A percentile compares a stretch with the other conserved stretches of the same genome.
phyloP scores from a whole-genome alignment of 2,329 filamentous ascomycete species.

The Fusarium nanum region DNA sequence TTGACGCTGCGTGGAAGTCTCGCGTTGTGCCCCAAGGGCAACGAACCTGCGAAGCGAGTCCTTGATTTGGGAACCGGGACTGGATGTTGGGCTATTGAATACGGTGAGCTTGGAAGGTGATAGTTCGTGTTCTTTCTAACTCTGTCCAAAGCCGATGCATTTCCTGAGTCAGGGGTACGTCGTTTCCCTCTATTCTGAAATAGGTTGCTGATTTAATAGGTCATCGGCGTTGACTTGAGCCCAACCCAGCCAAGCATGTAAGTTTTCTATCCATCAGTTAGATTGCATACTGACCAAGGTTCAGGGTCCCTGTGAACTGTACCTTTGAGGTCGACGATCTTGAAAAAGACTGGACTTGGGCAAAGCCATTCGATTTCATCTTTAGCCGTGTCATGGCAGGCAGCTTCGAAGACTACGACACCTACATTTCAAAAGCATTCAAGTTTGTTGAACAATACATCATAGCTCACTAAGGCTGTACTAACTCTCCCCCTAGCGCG shows the following conservation, averaged over 20 bases:
- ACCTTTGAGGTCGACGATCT: conserved; percentile 14
- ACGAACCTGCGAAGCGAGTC: not conserved
- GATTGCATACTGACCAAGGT: not conserved
- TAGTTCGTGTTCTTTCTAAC: fast-evolving
- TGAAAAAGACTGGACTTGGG: conserved; percentile 22
- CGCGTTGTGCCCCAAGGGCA: conserved; percentile 6
- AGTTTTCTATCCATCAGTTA: not conserved
- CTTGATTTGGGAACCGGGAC: conserved; percentile 19
- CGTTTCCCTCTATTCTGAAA: no score
- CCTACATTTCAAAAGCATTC: not conserved
- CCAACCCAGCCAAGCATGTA: conserved; percentile 15
- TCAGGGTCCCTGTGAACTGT: conserved; percentile 10
- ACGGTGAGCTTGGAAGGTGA: not conserved
- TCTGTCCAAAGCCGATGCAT: not conserved
- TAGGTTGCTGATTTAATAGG: not conserved
- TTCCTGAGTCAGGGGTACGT: not conserved
- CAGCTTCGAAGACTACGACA: not conserved
- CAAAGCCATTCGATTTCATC: not conserved
- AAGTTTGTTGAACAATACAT: not conserved
- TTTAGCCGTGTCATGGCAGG: not conserved
- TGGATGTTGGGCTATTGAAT: conserved; percentile 26
- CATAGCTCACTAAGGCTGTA: no score
- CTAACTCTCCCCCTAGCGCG: not conserved
- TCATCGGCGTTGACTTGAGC: conserved; percentile 19
- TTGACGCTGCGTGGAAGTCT: not conserved